Evolutionary conservation across 768 basidiomycete species (phyloP).

Genomic region (Agaricus blazei): DNA sequence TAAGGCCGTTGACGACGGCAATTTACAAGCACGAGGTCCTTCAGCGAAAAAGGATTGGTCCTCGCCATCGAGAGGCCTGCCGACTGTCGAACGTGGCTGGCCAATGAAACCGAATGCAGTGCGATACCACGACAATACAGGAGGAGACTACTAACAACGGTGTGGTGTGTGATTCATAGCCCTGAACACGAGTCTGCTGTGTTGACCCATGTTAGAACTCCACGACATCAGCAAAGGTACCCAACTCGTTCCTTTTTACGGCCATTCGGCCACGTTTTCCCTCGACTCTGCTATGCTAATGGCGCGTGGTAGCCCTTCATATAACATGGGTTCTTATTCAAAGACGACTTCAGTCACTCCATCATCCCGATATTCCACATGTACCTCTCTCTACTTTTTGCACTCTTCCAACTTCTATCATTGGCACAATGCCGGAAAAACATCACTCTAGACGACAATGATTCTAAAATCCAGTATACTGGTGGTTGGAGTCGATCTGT

Average conservation of each 20-base stretch:
- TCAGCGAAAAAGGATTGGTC: too few species aligned
- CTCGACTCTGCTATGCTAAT: background rate
- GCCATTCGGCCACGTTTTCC: background rate
- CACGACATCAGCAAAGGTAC: background rate
- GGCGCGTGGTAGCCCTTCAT: background rate
- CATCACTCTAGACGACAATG: constrained; percentile 10
- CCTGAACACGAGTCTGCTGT: background rate
- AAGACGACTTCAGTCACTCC: too few species aligned
- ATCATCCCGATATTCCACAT: background rate
- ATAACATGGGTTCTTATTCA: too few species aligned
- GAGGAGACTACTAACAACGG: background rate
- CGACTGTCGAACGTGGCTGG: too few species aligned
- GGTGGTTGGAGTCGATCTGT: constrained; percentile 5
- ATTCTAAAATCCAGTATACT: constrained; percentile 6
- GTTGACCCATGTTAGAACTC: constrained; percentile 7
- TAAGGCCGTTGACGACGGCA: too few species aligned
- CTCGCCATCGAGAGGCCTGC: too few species aligned
- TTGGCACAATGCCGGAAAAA: constrained; percentile 1
- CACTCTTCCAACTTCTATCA: background rate
- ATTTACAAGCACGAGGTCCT: too few species aligned
- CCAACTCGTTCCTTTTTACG: constrained; percentile 2
- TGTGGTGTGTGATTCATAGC: background rate
- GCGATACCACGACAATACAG: too few species aligned
- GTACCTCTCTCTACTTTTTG: background rate
- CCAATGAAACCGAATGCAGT: too few species aligned